Evolutionary conservation across 306 rosid genomes (phyloP), one percentile per base, ranked within the genome.

Genomic region (Datisca glomerata): DNA sequence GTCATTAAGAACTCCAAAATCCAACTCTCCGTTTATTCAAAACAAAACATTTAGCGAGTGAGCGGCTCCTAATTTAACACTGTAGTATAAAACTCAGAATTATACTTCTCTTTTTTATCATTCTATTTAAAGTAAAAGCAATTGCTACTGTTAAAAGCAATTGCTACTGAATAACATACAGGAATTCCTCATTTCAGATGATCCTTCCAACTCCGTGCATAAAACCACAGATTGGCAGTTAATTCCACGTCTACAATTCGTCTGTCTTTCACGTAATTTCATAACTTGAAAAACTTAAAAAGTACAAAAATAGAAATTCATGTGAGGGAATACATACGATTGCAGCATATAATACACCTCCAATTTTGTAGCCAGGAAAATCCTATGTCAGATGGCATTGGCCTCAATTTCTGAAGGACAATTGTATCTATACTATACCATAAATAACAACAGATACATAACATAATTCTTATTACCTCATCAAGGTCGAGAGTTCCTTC

Each of bases 401-500:
- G 9, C 36, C n/a, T 31, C 8, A 39, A 37, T 2, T 23, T 8
- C 18, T 11, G 9, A 37, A 51, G 22, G n/a, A 43, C 3, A 13
- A 2, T 21, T 18, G 27, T 3, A 32, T 13, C 3, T 12, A 55
- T 18, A 8, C 8, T 1, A 37, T 9, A 11, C 41, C 10, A 5
- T 2, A 41, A 31, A 15, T 1, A 25, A 8, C 19, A 21, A 33
- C n/a, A 10, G 47, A 9, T 22, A 7, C 0, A 7, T 17, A 32
- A 15, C 29, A 21, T 10, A 51, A 33, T 58, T 27, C 57, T 15
- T 43, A 45, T 56, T 68, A 86, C 96, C 92, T 81, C 96, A 51
- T 81, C 92, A 34, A 79, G 86, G 58, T 81, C 86, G 51, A 86
- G 81, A 47, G 64, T 61, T 59, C 94, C 96, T 60, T 78, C 96